A percentile compares a stretch with the other conserved stretches of the same genome.
These are phyloP conservation scores for Nannizziopsis arthrosporioides DNA, from an alignment of 2,329 filamentous ascomycete species.

Conservation along the genomic window DNA sequence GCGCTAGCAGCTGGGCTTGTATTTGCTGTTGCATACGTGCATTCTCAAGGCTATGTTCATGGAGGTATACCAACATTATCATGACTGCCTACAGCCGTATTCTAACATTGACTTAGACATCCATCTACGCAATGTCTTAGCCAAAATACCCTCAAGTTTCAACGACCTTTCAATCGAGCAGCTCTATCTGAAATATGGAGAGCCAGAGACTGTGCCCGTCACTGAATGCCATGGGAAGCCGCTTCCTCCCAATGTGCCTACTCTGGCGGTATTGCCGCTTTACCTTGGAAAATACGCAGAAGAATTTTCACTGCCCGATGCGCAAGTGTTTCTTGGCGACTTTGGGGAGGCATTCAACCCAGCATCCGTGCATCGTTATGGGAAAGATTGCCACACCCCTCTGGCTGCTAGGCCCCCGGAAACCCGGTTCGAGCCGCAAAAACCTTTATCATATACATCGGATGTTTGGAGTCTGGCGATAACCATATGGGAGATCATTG, in stretches of 20 bases:
- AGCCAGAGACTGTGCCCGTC: constrained; percentile 17
- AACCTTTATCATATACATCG: constrained; percentile 17
- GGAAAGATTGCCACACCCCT: constrained; percentile 19
- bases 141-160: constrained; percentile 14
- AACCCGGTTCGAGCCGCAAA: constrained; percentile 18
- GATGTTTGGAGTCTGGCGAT: constrained; percentile 23
- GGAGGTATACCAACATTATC: constrained; percentile 18
- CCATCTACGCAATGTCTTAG: constrained; percentile 18
- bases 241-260: constrained; percentile 18
- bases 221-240: constrained; percentile 14
- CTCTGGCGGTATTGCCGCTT: constrained; percentile 15
- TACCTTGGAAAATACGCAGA: constrained; percentile 19
- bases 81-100: too few relatives aligned
- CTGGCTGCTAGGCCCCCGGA: constrained; percentile 18
- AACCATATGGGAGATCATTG: constrained; percentile 22
- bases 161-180: constrained; percentile 18
- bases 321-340: constrained; percentile 21
- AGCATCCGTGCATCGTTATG: constrained; percentile 15
- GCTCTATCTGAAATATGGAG: constrained; percentile 19
- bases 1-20: constrained; percentile 16
- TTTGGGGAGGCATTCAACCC: constrained; percentile 26
- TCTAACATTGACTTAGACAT: constrained; percentile 15
- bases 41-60: constrained; percentile 20
- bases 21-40: constrained; percentile 17
- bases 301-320: constrained; percentile 20